phyloP scores from a whole-genome alignment of 2,329 filamentous ascomycete genomes.

The Gliomastix tumulicola region DNA sequence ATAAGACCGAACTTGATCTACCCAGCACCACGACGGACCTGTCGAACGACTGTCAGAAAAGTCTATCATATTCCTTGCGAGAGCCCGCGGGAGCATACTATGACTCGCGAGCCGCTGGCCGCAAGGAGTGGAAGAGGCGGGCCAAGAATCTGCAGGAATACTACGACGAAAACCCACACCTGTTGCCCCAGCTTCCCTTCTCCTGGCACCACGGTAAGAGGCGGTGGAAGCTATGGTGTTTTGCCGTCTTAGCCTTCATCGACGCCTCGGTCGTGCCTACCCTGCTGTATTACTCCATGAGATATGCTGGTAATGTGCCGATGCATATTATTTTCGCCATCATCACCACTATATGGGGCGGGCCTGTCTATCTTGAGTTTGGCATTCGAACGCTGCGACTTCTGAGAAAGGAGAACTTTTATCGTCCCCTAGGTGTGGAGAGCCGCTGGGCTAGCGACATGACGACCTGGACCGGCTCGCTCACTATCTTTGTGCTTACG shows the following conservation, averaged over 20 bases:
- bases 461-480: constrained; percentile 35
- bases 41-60: too few species aligned
- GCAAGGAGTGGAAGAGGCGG: constrained; percentile 23
- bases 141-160: constrained; percentile 27
- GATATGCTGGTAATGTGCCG: constrained; percentile 28
- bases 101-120: constrained; percentile 28
- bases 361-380: constrained; percentile 46
- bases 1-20: too few species aligned
- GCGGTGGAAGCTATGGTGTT: constrained; percentile 36
- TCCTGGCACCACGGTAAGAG: constrained; percentile 31
- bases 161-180: constrained; percentile 26
- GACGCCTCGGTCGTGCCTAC: constrained; percentile 37
- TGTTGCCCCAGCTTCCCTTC: constrained; percentile 31
- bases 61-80: constrained; percentile 25
- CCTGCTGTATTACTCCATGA: constrained; percentile 43
- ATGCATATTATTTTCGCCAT: constrained; percentile 41
- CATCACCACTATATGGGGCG: constrained; percentile 47
- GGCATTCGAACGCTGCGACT: constrained; percentile 40
- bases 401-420: constrained; percentile 39
- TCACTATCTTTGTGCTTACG: constrained; percentile 42
- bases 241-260: constrained; percentile 40
- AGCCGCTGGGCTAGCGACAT: constrained; percentile 43
- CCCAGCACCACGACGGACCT: too few species aligned
- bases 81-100: constrained; percentile 26
- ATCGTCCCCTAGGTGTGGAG: constrained; percentile 38